phyloP scores from a whole-genome alignment of 352 stramenopile species.

The Pythium guiyangense region DNA sequence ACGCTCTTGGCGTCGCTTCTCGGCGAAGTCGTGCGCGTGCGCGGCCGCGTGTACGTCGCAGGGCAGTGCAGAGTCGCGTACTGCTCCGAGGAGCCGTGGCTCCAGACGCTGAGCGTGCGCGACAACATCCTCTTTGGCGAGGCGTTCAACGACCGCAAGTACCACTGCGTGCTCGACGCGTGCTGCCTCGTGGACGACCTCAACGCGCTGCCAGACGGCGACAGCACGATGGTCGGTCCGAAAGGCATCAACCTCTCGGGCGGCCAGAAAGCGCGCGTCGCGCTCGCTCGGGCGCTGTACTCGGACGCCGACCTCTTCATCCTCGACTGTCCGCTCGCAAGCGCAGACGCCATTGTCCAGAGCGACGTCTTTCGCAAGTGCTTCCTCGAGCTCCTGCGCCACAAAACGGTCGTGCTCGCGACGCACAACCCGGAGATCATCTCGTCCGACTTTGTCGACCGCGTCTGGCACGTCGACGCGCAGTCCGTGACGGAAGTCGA shows the following conservation, averaged over 20 bases:
- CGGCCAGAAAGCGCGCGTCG: conserved; percentile 47
- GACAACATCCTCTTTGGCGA: conserved; percentile 88
- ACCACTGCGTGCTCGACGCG: conserved; percentile 23
- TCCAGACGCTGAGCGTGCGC: conserved; percentile 66
- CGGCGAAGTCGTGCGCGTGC: conserved; percentile 2
- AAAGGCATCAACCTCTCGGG: conserved; percentile 55
- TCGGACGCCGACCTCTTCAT: conserved; percentile 46
- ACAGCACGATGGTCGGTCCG: conserved; percentile 34
- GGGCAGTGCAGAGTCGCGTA: conserved; percentile 15
- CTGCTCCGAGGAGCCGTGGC: conserved; percentile 65
- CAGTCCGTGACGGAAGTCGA: too few species aligned
- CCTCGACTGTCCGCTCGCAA: conserved; percentile 39
- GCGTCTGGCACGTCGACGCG: conserved; percentile 14
- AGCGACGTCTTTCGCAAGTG: conserved; percentile 50
- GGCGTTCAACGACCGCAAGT: conserved; percentile 51
- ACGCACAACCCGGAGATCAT: conserved; percentile 49
- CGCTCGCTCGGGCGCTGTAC: conserved; percentile 46
- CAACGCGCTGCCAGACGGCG: conserved; percentile 47
- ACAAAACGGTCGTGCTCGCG: conserved; percentile 46
- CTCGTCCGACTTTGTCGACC: conserved; percentile 32
- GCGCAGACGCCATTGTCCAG: conserved; percentile 48
- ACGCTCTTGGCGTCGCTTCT: conserved; percentile 7
- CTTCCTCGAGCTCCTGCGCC: conserved; percentile 33
- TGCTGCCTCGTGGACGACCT: conserved; percentile 19
- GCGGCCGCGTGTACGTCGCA: conserved; percentile 9